Evolutionary conservation across 179 eudicot genomes (phyloP).

Genomic region (Carnegiea gigantea): DNA sequence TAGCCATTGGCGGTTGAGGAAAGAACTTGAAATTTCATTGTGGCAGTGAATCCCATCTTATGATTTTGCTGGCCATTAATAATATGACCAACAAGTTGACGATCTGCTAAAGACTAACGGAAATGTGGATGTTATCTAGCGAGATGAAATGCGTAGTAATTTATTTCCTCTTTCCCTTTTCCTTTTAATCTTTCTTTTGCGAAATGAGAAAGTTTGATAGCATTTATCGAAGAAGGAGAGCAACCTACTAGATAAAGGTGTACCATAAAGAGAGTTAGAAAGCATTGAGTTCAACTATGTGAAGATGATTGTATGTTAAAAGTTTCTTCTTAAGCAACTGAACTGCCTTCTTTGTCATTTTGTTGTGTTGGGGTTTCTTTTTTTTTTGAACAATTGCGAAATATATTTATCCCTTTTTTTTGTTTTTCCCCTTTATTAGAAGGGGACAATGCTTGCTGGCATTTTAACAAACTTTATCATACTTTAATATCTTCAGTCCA

Average conservation of each 20-base stretch:
- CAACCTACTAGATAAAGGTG: too few species aligned
- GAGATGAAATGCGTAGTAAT: not conserved
- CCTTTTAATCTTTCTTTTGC: not conserved
- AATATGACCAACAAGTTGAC: not conserved
- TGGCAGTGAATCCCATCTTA: not conserved
- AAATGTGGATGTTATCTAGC: not conserved
- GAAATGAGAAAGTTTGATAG: not conserved
- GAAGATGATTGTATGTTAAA: too few species aligned
- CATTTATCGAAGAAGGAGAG: not conserved
- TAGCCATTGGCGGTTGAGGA: not conserved
- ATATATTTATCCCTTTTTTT: not conserved
- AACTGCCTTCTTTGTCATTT: too few species aligned
- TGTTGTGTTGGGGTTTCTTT: not conserved
- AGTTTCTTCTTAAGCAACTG: too few species aligned
- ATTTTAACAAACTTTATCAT: not conserved
- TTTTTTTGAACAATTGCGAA: not conserved
- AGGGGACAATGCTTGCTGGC: not conserved
- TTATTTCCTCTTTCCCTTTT: not conserved
- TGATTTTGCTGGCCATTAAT: not conserved
- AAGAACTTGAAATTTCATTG: not conserved
- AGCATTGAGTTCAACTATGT: too few species aligned
- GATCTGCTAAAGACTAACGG: not conserved
- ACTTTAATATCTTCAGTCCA: not conserved
- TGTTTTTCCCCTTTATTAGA: not conserved
- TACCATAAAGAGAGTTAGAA: too few species aligned